These are phyloP conservation scores for Bretziella fagacearum DNA, from an alignment of 2,329 filamentous ascomycete species.

Conservation along the genomic window DNA sequence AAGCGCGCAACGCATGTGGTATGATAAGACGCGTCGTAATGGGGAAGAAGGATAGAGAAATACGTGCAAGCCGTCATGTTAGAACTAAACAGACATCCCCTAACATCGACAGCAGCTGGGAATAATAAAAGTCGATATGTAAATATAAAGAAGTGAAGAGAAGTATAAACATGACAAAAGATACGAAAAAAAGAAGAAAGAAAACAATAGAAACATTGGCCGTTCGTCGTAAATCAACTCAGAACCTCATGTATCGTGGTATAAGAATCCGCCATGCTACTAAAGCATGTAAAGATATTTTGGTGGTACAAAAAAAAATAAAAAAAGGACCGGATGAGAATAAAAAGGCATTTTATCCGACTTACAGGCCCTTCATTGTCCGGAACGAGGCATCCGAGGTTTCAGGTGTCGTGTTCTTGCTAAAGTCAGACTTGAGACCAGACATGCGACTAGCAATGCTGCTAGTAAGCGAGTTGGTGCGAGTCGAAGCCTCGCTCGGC, in stretches of 20 bases:
- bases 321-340: not conserved
- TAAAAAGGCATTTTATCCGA: not conserved
- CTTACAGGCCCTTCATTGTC: constrained; percentile 12
- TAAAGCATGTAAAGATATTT: not conserved
- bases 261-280: not conserved
- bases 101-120: not conserved
- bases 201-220: not conserved
- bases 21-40: not conserved
- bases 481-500: constrained; percentile 27
- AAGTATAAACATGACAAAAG: not conserved
- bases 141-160: not conserved
- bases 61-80: not conserved
- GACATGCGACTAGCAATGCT: constrained; percentile 12
- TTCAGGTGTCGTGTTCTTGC: constrained; percentile 11
- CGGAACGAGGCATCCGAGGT: constrained; percentile 12
- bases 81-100: not conserved
- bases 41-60: not conserved
- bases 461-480: constrained; percentile 28
- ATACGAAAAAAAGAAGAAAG: not conserved
- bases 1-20: not conserved
- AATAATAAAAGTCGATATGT: not conserved
- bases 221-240: not conserved
- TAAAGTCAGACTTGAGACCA: constrained; percentile 10
- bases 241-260: not conserved
- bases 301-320: not conserved